These are phyloP conservation scores for Steccherinum ochraceum DNA, from an alignment of 768 basidiomycete species.

Conservation along the genomic window DNA sequence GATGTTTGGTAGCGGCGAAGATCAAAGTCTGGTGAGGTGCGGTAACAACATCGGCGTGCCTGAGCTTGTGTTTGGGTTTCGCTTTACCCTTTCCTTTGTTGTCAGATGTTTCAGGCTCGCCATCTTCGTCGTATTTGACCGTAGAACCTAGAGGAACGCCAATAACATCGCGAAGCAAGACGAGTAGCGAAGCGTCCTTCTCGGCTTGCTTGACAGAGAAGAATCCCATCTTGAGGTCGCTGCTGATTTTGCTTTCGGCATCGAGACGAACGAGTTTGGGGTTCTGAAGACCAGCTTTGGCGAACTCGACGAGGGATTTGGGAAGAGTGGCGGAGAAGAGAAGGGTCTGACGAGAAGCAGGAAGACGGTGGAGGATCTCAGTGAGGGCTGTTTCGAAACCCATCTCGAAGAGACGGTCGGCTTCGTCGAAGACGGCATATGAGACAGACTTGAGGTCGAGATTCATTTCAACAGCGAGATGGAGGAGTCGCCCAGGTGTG, in stretches of 20 bases:
- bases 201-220: constrained; percentile 88
- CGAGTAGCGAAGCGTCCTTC: constrained; percentile 87
- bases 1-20: constrained; percentile 96
- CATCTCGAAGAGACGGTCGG: constrained; percentile 97
- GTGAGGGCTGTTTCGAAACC: constrained; percentile 90
- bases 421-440: constrained; percentile 95
- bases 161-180: constrained; percentile 83
- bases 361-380: constrained; percentile 88
- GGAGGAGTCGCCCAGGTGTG: constrained; percentile 95
- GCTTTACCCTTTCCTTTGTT: constrained; percentile 29
- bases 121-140: constrained; percentile 21
- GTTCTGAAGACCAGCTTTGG: constrained; percentile 91
- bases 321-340: constrained; percentile 97
- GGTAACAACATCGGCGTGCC: constrained; percentile 37
- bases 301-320: constrained; percentile 93
- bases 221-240: constrained; percentile 91
- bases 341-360: constrained; percentile 81
- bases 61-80: constrained; percentile 47
- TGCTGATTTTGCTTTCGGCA: constrained; percentile 91
- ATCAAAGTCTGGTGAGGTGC: constrained; percentile 89
- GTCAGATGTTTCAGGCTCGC: constrained; percentile 21
- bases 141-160: constrained; percentile 57
- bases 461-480: constrained; percentile 95
- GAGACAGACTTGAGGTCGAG: constrained; percentile 82
- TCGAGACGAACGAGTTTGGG: constrained; percentile 96